These are phyloP conservation scores for Zygosaccharomyces sapae DNA, from an alignment of 1,139 yeast genomes.

Conservation along the genomic window DNA sequence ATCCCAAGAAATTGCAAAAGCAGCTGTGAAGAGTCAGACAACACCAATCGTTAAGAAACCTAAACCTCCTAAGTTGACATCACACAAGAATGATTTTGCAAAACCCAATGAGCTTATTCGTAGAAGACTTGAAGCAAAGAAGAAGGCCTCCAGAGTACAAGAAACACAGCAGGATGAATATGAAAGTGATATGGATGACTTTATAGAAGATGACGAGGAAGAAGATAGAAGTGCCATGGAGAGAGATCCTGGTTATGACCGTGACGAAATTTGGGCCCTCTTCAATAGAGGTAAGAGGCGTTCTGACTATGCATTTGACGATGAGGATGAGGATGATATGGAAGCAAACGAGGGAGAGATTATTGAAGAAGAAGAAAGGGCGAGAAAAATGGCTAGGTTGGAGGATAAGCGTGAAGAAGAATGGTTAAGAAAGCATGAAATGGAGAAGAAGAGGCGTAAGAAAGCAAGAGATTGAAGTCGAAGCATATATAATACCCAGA, in stretches of 20 bases:
- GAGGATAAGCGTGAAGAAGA: slow-evolving; percentile 65
- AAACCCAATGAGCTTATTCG: slow-evolving; percentile 27
- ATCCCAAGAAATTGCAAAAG: slow-evolving; percentile 4
- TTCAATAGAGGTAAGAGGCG: slow-evolving; percentile 63
- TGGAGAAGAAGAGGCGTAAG: slow-evolving; percentile 38
- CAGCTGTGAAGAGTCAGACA: slow-evolving; percentile 5
- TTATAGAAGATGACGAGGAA: slow-evolving; percentile 59
- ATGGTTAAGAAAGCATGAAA: slow-evolving; percentile 49
- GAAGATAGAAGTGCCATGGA: slow-evolving; percentile 33
- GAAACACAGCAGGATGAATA: slow-evolving; percentile 15
- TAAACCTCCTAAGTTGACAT: slow-evolving; percentile 11
- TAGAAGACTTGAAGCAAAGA: slow-evolving; percentile 20
- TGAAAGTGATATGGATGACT: slow-evolving; percentile 43
- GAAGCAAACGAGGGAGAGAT: slow-evolving; percentile 91
- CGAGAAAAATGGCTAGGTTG: slow-evolving; percentile 54
- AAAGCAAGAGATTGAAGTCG: slow-evolving; percentile 5
- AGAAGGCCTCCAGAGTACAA: slow-evolving; percentile 10
- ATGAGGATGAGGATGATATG: slow-evolving; percentile 61
- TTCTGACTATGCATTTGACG: slow-evolving; percentile 43
- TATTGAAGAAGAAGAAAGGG: slow-evolving; percentile 69
- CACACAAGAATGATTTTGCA: slow-evolving; percentile 18
- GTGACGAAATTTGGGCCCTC: slow-evolving; percentile 87
- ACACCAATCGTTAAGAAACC: background rate
- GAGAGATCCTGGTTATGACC: slow-evolving; percentile 50
- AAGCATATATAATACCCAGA: background rate